Conservation (phyloP, 2,329 filamentous ascomycete species). For the Ascochyta lentis region DNA sequence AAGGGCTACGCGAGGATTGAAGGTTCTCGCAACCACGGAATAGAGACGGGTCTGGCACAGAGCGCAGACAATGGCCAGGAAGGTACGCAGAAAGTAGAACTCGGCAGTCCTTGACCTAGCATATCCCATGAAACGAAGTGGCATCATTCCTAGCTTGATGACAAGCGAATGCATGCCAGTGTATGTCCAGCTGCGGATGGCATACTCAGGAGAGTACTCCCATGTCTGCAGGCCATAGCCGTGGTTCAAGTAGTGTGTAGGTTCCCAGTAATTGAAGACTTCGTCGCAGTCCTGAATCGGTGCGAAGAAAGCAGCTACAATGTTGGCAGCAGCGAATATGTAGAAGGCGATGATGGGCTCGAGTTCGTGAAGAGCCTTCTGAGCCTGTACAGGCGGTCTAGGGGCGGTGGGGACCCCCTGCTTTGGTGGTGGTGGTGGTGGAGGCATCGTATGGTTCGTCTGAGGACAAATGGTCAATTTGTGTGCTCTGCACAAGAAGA, state of each 20-base stretch:
- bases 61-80: conserved; percentile 78
- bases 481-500: conserved; percentile 25
- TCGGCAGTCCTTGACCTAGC: conserved; percentile 61
- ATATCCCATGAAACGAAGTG: conserved; percentile 38
- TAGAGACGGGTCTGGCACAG: conserved; percentile 83
- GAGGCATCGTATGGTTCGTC: conserved; percentile 11
- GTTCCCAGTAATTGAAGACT: conserved; percentile 99
- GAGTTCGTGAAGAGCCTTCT: conserved; percentile 53
- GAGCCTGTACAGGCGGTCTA: not conserved
- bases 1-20: conserved; percentile 84
- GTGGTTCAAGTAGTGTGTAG: conserved; percentile 90
- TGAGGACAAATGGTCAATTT: conserved; percentile 10
- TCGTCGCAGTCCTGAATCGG: conserved; percentile 99
- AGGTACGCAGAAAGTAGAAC: conserved; percentile 85
- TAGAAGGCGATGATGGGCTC: conserved; percentile 80
- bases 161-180: conserved; percentile 77
- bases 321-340: conserved; percentile 75
- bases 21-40: conserved; percentile 73
- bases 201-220: conserved; percentile 96
- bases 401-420: conserved; percentile 11
- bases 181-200: conserved; percentile 95
- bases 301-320: conserved; percentile 78
- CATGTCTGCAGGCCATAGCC: conserved; percentile 95
- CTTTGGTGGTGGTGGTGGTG: conserved; percentile 12
- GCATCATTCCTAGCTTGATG: conserved; percentile 69